Base-by-base conservation (phyloP, 495 filamentous ascomycete genomes). In the Neurospora sp. region DNA sequence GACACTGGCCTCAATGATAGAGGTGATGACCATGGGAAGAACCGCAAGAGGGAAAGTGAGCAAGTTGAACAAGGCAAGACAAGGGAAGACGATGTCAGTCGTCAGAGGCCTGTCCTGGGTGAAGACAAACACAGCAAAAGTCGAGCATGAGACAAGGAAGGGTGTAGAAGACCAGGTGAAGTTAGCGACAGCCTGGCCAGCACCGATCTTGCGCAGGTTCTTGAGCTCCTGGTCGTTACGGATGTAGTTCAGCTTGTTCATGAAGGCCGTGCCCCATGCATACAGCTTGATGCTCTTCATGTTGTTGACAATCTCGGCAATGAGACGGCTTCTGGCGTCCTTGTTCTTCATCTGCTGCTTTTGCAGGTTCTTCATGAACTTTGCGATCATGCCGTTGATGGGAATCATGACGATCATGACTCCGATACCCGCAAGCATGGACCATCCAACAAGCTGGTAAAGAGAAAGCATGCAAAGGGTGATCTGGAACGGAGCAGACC, bases 151-250 rank as follows among this genome's bases (percentile, higher is more conserved):
- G 16, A 99, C 96, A 40, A 99, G 87, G 85, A 99, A 99, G 9
- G 96, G 96, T 10, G 96, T 98, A n/a, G 93, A 96, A n/a, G 93
- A 93, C 96, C 96, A 99, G 35, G 96, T 98, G 73, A 99, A 99
- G 77, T 97, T 98, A 39, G 96, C 93, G 81, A 98, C 85, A 8
- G 95, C 92, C 80, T 97, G 94, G 2, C 94, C 90, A 68, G 94
- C 94, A 68, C 96, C 96, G 74, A 99, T 98, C 78, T 94, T 97
- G 70, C 94, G 92, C 47, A 98, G 90, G 16, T 96, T 98, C 81
- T 95, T 93, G 61, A 99, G 84, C 82, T 99, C 96, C 77, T 92
- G 88, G 74, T 99, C 95, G 82, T 98, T 98, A 79, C 96, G 88
- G 73, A 99, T 93, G 81, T 92, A 91, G 81, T 92, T 97, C 45